Base-by-base conservation (phyloP, 768 basidiomycete species). In the Crepidotus variabilis region DNA sequence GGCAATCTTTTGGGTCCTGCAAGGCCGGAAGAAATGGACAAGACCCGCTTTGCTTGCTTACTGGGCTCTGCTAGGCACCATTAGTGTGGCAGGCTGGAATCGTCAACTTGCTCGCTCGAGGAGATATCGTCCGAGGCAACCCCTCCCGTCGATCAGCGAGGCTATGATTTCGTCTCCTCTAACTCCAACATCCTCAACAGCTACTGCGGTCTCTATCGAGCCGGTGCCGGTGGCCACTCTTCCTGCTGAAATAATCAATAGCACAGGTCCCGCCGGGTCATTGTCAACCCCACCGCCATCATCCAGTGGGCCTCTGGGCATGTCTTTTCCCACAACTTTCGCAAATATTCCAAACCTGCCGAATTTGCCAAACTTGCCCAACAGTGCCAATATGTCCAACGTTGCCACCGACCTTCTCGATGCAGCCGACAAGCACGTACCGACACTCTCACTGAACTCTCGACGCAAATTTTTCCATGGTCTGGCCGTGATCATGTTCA, bases 391-490 rank as follows among this genome's bases (percentile, higher is more conserved):
- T 58, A 71, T 76, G 52, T 64, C 83, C 18, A 82, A 83, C 59
- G 79, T 86, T 24, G 83, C 85, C 20, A 82, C 82, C 24, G 87
- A 80, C 59, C 69, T 90, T 52, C 71, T 93, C 60, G 91, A 95
- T 66, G 90, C 90, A 47, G 91, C 93, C 1, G 90, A 94, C 71
- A 93, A 94, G 70, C 87, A 84, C 58, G 88, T 96, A 57, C 94
- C 94, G 20, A 93, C 92, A 52, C 75, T 98, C 54, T 85, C 88
- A 48, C 75, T 98, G 61, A 98, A 99, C 69, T 92, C 90, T 22
- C 80, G 97, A 58, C 81, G 97, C 51, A 99, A 99, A 72, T 98
- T 90, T 72, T 99, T 99, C 74, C 97, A 99, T 73, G 94, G 86
- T 21, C 77, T 98, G 53, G 93, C 96, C 1, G 94, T 98, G 47